phyloP scores from a whole-genome alignment of 495 filamentous ascomycete species.

The Lophiotrema nucula region DNA sequence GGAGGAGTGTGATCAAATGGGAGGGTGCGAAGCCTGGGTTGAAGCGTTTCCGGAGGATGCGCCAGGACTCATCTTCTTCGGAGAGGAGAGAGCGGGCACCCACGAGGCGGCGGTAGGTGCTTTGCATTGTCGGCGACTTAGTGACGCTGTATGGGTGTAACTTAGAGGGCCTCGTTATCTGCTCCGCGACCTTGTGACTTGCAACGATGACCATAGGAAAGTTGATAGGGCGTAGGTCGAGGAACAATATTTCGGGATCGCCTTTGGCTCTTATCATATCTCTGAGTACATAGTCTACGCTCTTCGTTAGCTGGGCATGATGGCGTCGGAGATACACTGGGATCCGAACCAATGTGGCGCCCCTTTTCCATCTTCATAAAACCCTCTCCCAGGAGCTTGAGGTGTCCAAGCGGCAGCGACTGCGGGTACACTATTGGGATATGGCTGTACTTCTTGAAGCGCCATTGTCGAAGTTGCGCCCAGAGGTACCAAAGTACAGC shows the following conservation, averaged over 20 bases:
- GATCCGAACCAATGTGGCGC: slow-evolving; percentile 9
- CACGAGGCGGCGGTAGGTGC: slow-evolving; percentile 37
- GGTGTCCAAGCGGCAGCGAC: slow-evolving; percentile 17
- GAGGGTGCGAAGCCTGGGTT: slow-evolving; percentile 34
- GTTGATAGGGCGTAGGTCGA: slow-evolving; percentile 41
- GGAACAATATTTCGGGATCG: slow-evolving; percentile 1
- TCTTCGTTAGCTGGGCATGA: not conserved
- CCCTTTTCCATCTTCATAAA: slow-evolving; percentile 17
- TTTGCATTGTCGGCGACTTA: slow-evolving; percentile 44
- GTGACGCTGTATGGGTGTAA: slow-evolving; percentile 44
- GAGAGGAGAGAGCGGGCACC: slow-evolving; percentile 43
- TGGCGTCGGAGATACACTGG: too few species aligned
- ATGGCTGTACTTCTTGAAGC: slow-evolving; percentile 25
- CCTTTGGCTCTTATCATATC: slow-evolving; percentile 13
- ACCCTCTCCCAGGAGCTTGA: slow-evolving; percentile 4
- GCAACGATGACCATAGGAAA: slow-evolving; percentile 34
- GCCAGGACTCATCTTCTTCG: slow-evolving; percentile 32
- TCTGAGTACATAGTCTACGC: slow-evolving; percentile 23
- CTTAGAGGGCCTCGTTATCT: slow-evolving; percentile 42
- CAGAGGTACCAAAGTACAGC: slow-evolving; percentile 13
- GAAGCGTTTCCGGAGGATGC: slow-evolving; percentile 26
- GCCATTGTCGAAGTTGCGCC: not conserved
- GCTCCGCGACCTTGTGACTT: slow-evolving; percentile 25
- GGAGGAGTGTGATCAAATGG: slow-evolving; percentile 30
- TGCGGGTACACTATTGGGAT: slow-evolving; percentile 7